These are phyloP conservation scores for Wickerhamomyces bovis DNA, from an alignment of 805 yeast species.

Conservation along the genomic window DNA sequence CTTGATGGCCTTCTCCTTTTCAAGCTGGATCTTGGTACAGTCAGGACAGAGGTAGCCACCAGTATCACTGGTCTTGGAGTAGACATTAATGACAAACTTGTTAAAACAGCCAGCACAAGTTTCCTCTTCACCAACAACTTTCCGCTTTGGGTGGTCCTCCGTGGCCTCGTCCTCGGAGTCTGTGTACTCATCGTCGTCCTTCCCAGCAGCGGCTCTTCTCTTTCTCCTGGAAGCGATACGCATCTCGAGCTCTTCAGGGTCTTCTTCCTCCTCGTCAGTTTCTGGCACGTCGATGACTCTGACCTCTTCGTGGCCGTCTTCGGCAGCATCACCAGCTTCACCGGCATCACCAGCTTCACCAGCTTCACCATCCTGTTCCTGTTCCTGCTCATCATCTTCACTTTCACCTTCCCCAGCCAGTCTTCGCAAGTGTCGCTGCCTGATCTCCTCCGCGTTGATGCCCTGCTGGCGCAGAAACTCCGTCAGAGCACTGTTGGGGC, in stretches of 20 bases:
- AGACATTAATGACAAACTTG: conserved; percentile 57
- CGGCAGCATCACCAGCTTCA: conserved; percentile 15
- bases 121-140: conserved; percentile 46
- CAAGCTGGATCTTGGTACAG: conserved; percentile 41
- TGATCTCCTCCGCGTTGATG: conserved; percentile 73
- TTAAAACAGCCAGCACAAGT: conserved; percentile 58
- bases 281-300: conserved; percentile 16
- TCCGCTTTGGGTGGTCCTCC: conserved; percentile 24
- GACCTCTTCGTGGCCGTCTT: conserved; percentile 19
- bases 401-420: conserved; percentile 20
- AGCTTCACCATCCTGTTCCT: too few species aligned
- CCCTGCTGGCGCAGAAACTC: conserved; percentile 87
- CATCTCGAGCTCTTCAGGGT: conserved; percentile 28
- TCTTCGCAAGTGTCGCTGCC: conserved; percentile 38
- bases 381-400: conserved; percentile 23
- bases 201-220: conserved; percentile 31
- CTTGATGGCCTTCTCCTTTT: conserved; percentile 38
- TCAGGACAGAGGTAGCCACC: conserved; percentile 64
- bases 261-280: conserved; percentile 23
- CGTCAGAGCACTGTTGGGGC: conserved; percentile 82
- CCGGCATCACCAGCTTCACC: conserved; percentile 12
- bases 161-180: conserved; percentile 29
- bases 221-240: conserved; percentile 37
- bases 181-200: conserved; percentile 31
- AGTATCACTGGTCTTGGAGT: conserved; percentile 43